Percentiles rank a stretch among this genome's conserved stretches.
Conservation (phyloP, 1,284 basidiomycete species). For the Pseudozyma hubeiensis region DNA sequence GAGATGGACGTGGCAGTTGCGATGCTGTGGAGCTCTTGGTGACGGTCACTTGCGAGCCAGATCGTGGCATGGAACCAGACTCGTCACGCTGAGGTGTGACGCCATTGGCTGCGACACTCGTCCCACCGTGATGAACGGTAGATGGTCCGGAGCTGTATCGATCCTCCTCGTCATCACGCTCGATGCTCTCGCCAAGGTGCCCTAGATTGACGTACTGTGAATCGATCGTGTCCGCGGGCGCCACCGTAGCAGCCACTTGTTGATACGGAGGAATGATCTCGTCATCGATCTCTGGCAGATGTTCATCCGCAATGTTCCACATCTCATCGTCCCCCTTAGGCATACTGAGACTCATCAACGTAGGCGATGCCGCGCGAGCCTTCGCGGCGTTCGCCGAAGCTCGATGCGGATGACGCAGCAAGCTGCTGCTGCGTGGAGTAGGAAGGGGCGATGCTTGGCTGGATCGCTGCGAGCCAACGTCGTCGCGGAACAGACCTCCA, state of each 20-base stretch:
- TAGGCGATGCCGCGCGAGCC: conserved; percentile 29
- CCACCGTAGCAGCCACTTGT: neutral
- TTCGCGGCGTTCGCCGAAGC: conserved; percentile 8
- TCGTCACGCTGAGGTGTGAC: conserved; percentile 9
- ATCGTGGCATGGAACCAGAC: conserved; percentile 25
- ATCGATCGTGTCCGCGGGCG: conserved; percentile 7
- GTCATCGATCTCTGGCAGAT: conserved; percentile 39
- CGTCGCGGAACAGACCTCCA: conserved; percentile 33
- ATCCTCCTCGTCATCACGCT: conserved; percentile 11
- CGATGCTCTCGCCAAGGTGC: conserved; percentile 5
- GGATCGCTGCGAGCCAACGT: conserved; percentile 18
- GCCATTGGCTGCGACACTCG: conserved; percentile 9
- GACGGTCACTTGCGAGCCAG: conserved; percentile 30
- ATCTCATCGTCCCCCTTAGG: conserved; percentile 33
- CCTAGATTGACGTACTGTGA: conserved; percentile 10
- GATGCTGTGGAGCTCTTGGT: conserved; percentile 14
- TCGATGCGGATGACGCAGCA: conserved; percentile 23
- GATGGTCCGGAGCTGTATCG: conserved; percentile 17
- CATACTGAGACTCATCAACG: conserved; percentile 36
- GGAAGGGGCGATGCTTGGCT: conserved; percentile 36
- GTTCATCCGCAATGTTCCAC: conserved; percentile 53
- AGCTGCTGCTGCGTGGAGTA: conserved; percentile 35
- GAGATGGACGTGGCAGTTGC: conserved; percentile 17
- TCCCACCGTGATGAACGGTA: conserved; percentile 3
- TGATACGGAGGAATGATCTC: conserved; percentile 15